Percentiles rank a stretch among this genome's conserved stretches.
Evolutionary conservation across 345 rosid genomes (phyloP).

Genomic region (Syzygium oleosum): DNA sequence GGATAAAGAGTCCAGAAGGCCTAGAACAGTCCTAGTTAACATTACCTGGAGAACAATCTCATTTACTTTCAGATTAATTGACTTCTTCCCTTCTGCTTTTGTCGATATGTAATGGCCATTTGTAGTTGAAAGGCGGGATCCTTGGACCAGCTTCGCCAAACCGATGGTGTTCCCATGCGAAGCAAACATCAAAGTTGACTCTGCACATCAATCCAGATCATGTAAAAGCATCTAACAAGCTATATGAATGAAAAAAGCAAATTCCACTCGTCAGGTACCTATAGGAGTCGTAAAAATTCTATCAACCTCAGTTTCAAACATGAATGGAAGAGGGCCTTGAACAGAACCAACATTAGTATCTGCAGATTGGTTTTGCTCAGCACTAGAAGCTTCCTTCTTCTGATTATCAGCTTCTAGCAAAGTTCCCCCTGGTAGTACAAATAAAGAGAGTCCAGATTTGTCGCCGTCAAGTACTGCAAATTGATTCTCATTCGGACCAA

Average conservation of each 20-base stretch:
- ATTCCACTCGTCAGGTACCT: conserved; percentile 42
- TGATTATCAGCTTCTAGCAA: conserved; percentile 44
- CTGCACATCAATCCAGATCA: conserved; percentile 20
- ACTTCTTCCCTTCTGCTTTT: conserved; percentile 76
- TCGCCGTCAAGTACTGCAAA: conserved; percentile 95
- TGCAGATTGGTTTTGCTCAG: conserved; percentile 44
- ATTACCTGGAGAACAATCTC: conserved; percentile 88
- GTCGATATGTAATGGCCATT: conserved; percentile 87
- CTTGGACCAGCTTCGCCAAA: conserved; percentile 81
- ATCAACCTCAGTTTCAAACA: conserved; percentile 92
- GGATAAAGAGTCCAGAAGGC: not conserved
- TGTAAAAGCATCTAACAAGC: conserved; percentile 2
- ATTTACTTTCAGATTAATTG: conserved; percentile 65
- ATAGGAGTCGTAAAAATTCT: conserved; percentile 88
- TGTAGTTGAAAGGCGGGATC: conserved; percentile 56
- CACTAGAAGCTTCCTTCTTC: not conserved
- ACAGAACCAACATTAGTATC: conserved; percentile 54
- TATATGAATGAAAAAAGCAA: conserved; percentile 19
- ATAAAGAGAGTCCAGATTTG: conserved; percentile 73
- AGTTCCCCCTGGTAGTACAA: conserved; percentile 61
- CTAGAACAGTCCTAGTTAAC: not conserved
- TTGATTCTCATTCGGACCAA: conserved; percentile 78
- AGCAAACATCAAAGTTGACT: conserved; percentile 89
- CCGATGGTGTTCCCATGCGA: conserved; percentile 77
- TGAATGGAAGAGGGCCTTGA: conserved; percentile 72